Percentiles rank a stretch among this genome's conserved stretches.
phyloP scores from a whole-genome alignment of 208 protist genomes.

The Trypanosoma caninum region DNA sequence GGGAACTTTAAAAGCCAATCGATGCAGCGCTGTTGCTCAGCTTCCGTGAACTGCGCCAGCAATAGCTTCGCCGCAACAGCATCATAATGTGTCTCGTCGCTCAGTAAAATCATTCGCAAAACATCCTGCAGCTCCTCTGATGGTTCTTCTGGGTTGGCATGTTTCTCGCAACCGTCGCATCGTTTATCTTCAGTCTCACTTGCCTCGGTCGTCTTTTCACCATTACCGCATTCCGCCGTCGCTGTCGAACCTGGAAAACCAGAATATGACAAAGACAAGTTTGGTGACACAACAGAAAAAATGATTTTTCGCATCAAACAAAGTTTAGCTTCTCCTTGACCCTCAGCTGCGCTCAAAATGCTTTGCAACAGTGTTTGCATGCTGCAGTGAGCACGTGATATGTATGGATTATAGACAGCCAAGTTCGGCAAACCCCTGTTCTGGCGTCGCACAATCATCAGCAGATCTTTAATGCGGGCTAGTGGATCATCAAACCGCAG shows the following conservation, averaged over 20 bases:
- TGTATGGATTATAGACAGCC: conserved; percentile 12
- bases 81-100: conserved; percentile 74
- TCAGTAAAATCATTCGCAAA: conserved; percentile 76
- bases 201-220: too few species aligned
- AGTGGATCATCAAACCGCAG: conserved; percentile 14
- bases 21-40: conserved; percentile 25
- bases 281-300: conserved; percentile 15
- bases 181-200: too few species aligned
- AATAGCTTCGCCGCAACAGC: conserved; percentile 39
- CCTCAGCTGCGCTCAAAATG: neutral
- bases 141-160: neutral
- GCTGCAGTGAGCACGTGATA: conserved; percentile 4
- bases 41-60: conserved; percentile 36
- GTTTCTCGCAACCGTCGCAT: too few species aligned
- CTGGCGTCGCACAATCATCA: conserved; percentile 2
- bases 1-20: conserved; percentile 39
- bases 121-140: conserved; percentile 50
- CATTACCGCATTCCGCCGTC: too few species aligned
- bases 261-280: too few species aligned
- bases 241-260: too few species aligned
- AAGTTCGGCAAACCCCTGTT: neutral
- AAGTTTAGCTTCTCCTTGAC: too few species aligned
- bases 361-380: conserved; percentile 8
- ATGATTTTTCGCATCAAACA: neutral
- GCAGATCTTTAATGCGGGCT: neutral